phyloP scores from a whole-genome alignment of 2,329 filamentous ascomycete species.

The Xenoacremonium recifei region DNA sequence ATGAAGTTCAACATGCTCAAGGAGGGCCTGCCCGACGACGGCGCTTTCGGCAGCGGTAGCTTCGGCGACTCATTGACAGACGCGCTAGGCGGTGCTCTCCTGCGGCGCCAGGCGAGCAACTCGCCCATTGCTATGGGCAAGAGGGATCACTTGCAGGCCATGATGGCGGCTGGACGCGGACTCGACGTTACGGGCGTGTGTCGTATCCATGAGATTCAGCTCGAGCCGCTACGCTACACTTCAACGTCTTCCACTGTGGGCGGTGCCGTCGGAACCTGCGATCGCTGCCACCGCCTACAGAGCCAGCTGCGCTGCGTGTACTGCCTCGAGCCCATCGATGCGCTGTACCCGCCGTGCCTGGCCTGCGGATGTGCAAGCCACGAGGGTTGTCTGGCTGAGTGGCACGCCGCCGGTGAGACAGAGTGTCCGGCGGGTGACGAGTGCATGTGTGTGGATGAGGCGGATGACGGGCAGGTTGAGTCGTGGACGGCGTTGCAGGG shows the following conservation, averaged over 20 bases:
- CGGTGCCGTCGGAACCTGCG: constrained; percentile 49
- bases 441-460: constrained; percentile 59
- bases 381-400: constrained; percentile 56
- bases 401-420: constrained; percentile 55
- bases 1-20: constrained; percentile 67
- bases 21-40: too few species aligned
- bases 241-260: constrained; percentile 37
- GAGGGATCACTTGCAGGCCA: constrained; percentile 49
- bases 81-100: constrained; percentile 33
- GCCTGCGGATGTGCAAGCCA: constrained; percentile 63
- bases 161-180: constrained; percentile 53
- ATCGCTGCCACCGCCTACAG: constrained; percentile 54
- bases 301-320: constrained; percentile 60
- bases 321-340: constrained; percentile 59
- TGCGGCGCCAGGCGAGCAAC: constrained; percentile 37
- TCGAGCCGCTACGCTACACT: constrained; percentile 55
- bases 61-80: constrained; percentile 38
- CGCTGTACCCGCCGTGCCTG: constrained; percentile 60
- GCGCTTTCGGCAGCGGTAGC: constrained; percentile 27
- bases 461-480: constrained; percentile 56
- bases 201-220: constrained; percentile 59
- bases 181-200: constrained; percentile 64
- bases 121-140: constrained; percentile 58
- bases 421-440: constrained; percentile 64
- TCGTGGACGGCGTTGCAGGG: constrained; percentile 53